These are phyloP conservation scores for Claviceps humidiphila DNA, from an alignment of 2,329 filamentous ascomycete genomes.

Conservation along the genomic window DNA sequence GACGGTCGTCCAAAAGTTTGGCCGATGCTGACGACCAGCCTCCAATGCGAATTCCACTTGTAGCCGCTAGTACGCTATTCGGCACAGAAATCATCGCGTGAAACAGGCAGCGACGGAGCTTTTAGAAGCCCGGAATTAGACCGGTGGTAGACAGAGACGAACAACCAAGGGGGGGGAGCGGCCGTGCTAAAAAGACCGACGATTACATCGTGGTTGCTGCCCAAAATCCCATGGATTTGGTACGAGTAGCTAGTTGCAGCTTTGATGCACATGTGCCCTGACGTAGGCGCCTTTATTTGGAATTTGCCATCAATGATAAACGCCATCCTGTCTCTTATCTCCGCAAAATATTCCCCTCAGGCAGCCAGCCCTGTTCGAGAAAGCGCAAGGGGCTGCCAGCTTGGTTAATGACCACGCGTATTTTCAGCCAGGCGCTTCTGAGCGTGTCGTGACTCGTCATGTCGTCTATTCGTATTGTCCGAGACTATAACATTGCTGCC, in stretches of 20 bases:
- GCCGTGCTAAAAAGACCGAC: not conserved
- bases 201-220: not conserved
- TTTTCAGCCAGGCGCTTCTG: not conserved
- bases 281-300: not conserved
- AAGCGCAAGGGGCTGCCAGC: not conserved
- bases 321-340: conserved; percentile 3
- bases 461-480: too few species aligned
- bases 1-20: not conserved
- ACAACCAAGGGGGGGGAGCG: not conserved
- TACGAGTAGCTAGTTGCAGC: not conserved
- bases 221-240: not conserved
- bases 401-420: not conserved
- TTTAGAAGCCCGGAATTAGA: not conserved
- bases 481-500: too few species aligned
- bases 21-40: not conserved
- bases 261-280: not conserved
- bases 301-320: not conserved
- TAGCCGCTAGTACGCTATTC: not conserved
- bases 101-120: not conserved
- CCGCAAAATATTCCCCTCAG: not conserved
- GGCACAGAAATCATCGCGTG: not conserved
- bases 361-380: not conserved
- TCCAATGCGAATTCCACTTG: not conserved
- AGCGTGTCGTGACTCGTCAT: too few species aligned
- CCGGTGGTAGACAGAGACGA: not conserved